A percentile compares a stretch with the other conserved stretches of the same genome.
Conservation (phyloP, 345 rosid species). For the Populus simonii region DNA sequence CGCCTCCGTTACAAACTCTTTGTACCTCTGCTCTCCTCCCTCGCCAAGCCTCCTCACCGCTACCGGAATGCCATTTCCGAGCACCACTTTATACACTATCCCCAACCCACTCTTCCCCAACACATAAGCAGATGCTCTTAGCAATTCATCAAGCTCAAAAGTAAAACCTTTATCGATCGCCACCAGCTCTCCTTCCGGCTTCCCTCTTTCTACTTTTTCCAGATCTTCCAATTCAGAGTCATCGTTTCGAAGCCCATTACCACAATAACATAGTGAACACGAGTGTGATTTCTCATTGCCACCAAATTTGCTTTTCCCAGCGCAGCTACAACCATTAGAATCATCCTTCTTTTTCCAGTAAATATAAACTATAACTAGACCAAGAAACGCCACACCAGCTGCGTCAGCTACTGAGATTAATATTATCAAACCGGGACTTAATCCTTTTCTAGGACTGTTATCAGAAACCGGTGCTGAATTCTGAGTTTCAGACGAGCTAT, state of each 20-base stretch:
- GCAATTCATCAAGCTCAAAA: slow-evolving; percentile 86
- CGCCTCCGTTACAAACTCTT: slow-evolving; percentile 83
- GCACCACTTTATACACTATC: slow-evolving; percentile 94
- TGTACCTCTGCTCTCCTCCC: slow-evolving; percentile 91
- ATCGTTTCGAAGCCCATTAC: slow-evolving; percentile 27
- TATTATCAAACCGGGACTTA: slow-evolving; percentile 66
- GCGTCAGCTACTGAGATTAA: slow-evolving; percentile 81
- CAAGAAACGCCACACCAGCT: slow-evolving; percentile 71
- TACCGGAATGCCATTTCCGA: slow-evolving; percentile 89
- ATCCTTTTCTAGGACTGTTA: slow-evolving; percentile 32
- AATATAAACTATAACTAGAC: slow-evolving; percentile 61
- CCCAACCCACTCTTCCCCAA: slow-evolving; percentile 96
- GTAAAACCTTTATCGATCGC: slow-evolving; percentile 90
- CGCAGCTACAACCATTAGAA: slow-evolving; percentile 72
- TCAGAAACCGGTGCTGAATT: slow-evolving; percentile 33
- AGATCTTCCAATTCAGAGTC: slow-evolving; percentile 72
- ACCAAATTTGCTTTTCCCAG: slow-evolving; percentile 60
- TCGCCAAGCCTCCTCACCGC: slow-evolving; percentile 93
- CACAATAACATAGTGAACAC: slow-evolving; percentile 36
- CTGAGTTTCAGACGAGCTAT: slow-evolving; percentile 30
- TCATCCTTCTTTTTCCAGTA: slow-evolving; percentile 91
- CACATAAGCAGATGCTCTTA: slow-evolving; percentile 95
- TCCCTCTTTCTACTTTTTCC: slow-evolving; percentile 38
- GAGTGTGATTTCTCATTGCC: slow-evolving; percentile 32
- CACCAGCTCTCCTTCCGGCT: slow-evolving; percentile 75